These are phyloP conservation scores for Colletotrichum karsti DNA, from an alignment of 2,329 filamentous ascomycete species.

Conservation along the genomic window DNA sequence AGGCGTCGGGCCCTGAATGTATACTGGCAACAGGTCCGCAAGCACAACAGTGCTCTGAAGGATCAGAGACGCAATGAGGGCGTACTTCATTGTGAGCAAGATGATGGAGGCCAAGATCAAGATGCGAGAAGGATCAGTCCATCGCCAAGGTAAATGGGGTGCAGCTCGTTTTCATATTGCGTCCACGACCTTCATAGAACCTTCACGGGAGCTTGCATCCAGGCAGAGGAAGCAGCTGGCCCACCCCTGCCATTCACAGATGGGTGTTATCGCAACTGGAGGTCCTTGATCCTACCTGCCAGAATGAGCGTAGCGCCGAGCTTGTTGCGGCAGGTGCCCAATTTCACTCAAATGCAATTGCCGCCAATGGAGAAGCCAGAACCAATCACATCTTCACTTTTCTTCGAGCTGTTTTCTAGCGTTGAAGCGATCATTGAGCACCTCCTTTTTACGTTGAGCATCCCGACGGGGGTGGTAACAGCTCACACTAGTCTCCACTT, in stretches of 20 bases:
- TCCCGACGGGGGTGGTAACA: neutral
- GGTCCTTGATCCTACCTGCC: conserved; percentile 9
- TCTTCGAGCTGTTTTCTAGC: neutral
- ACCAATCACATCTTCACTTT: neutral
- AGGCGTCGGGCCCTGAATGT: conserved; percentile 10
- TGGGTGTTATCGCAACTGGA: neutral
- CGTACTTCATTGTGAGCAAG: conserved; percentile 17
- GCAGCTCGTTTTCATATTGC: neutral
- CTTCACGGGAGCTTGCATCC: no score
- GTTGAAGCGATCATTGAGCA: neutral
- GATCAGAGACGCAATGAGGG: conserved; percentile 18
- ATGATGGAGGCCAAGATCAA: neutral
- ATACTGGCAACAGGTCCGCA: conserved; percentile 14
- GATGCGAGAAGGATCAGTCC: neutral
- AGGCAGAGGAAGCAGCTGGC: neutral
- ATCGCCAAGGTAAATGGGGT: neutral
- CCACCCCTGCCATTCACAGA: neutral
- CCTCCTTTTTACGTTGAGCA: neutral
- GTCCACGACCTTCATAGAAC: neutral
- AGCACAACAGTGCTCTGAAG: conserved; percentile 18
- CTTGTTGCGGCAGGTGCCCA: neutral
- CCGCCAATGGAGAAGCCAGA: neutral
- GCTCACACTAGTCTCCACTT: no score
- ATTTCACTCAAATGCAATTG: neutral
- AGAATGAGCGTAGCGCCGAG: neutral